Base-by-base conservation (phyloP, 2,329 filamentous ascomycete genomes). In the Fusarium cyanostomum region DNA sequence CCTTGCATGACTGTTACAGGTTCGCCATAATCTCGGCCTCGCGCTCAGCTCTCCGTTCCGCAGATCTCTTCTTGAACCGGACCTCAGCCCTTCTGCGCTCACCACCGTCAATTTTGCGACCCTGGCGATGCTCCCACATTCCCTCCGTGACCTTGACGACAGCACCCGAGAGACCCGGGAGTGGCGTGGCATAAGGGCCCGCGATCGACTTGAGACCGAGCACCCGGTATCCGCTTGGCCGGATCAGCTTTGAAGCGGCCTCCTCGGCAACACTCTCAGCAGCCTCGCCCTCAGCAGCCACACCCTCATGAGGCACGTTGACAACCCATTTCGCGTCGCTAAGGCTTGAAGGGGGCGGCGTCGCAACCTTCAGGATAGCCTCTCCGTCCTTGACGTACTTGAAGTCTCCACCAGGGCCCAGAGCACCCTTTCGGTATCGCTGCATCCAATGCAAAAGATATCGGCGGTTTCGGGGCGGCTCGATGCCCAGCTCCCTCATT, bases 21-120 rank as follows among this genome's bases (percentile, higher is more conserved):
- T 70, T 72, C 41, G 66, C 64, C 67, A 74, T 52, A 37, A 73
- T 55, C 59, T 82, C 74, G 61, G 77, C 74, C 70, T 83, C 80
- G 52, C 80, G 82, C 71, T 83, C 84, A 64, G 92, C 92, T 77
- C 89, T 91, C 67, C 92, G 89, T 80, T 94, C 91, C 31, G 88
- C 88, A 48, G 91, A 88, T 66, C 90, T 86, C 80, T 88, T 90
- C 88, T 96, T 97, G 70, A 94, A 92, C 71, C 92, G 85, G 49
- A 97, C 89, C 80, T 96, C 90, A 13, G 90, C 91, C 76, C 86
- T 88, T 78, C 95, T 87, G 76, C 95, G 89, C 83, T 99, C 95
- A 83, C 95, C 95, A 73, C 95, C 95, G 78, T 98, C 94, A 67
- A 99, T 89, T 88, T 98, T 98, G 72, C 88, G 87, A 26, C 95